phyloP scores from a whole-genome alignment of 176 grass and related monocot genomes.

The Coix lacrymajobi region DNA sequence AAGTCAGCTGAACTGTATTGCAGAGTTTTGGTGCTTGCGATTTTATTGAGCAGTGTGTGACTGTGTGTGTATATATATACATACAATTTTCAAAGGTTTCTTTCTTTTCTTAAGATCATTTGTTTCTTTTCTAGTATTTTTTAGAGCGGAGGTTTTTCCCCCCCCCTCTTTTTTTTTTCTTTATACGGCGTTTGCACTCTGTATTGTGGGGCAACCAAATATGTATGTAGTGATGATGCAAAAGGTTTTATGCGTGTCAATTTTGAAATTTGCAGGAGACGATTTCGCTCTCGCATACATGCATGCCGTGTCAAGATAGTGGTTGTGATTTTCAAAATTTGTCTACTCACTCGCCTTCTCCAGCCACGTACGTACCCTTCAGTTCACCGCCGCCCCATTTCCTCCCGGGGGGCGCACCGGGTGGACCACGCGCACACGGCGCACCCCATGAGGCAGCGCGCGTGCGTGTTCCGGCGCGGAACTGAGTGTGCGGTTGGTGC shows the following conservation, averaged over 20 bases:
- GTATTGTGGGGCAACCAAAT: no score
- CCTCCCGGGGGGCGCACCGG: not conserved
- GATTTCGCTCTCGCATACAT: not conserved
- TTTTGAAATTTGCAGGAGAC: not conserved
- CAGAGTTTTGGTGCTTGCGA: not conserved
- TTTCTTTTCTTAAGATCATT: not conserved
- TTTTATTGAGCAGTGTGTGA: not conserved
- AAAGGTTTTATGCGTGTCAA: not conserved
- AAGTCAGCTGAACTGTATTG: not conserved
- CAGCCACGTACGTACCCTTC: not conserved
- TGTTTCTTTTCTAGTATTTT: not conserved
- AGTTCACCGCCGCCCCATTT: not conserved
- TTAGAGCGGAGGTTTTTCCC: not conserved
- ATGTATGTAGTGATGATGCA: not conserved
- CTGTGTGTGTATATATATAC: not conserved
- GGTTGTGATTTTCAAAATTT: no score
- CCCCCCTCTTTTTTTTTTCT: no score
- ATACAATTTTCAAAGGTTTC: not conserved
- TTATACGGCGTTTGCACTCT: not conserved
- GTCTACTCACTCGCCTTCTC: not conserved
- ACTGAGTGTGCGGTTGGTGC: no score
- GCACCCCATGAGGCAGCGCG: no score
- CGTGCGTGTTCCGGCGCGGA: no score
- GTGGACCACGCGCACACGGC: not conserved
- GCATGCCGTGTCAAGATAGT: no score